These are phyloP conservation scores for Neonectria coccinea DNA, from an alignment of 2,329 filamentous ascomycete species.

Conservation along the genomic window DNA sequence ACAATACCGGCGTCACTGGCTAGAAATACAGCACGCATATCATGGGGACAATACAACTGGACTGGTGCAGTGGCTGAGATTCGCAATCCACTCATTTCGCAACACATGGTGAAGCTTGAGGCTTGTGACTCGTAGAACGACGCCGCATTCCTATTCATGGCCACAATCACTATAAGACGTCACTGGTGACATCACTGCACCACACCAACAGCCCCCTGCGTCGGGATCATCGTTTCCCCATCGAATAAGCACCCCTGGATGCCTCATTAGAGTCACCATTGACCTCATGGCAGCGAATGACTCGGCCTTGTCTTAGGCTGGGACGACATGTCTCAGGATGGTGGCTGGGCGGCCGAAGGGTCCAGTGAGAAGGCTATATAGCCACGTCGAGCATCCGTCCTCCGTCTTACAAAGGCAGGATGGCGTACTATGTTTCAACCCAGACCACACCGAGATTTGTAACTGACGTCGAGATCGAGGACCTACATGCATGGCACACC, in stretches of 20 bases:
- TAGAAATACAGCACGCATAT: background rate
- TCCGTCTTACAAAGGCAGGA: background rate
- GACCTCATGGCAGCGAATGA: background rate
- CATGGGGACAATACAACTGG: background rate
- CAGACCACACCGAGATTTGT: background rate
- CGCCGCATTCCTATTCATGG: background rate
- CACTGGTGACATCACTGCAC: slow-evolving; percentile 44
- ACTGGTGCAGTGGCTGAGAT: background rate
- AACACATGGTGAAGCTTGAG: background rate
- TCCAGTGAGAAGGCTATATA: background rate
- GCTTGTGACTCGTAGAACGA: background rate
- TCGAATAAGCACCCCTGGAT: slow-evolving; percentile 28
- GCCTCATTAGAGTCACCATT: slow-evolving; percentile 24
- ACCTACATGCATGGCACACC: background rate
- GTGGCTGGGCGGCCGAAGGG: background rate
- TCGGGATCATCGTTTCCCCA: background rate
- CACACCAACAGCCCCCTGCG: slow-evolving; percentile 1
- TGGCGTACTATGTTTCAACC: slow-evolving; percentile 1
- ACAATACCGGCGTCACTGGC: background rate
- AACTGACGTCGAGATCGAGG: slow-evolving; percentile 4
- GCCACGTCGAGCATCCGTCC: background rate
- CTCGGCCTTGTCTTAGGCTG: background rate
- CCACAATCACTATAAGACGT: slow-evolving; percentile 26
- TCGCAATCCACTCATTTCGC: background rate
- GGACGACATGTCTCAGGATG: background rate